Percentiles rank a stretch among this genome's conserved stretches.
phyloP scores from a whole-genome alignment of 345 rosid species.

The Brassica incana region DNA sequence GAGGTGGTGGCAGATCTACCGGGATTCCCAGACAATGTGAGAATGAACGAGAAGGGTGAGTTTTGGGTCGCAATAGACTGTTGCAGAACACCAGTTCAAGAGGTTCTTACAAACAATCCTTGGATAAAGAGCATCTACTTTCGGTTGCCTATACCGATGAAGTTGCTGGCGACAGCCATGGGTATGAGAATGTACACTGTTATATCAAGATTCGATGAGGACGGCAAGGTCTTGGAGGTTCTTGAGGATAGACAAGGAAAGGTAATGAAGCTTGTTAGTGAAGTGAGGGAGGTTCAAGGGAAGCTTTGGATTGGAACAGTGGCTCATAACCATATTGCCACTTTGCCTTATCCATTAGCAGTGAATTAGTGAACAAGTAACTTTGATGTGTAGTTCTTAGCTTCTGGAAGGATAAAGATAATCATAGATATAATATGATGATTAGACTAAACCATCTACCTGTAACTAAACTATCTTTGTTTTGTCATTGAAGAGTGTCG shows the following conservation, averaged over 20 bases:
- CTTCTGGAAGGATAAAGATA: background rate
- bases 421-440: background rate
- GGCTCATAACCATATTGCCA: constrained; percentile 93
- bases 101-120: constrained; percentile 67
- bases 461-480: constrained; percentile 16
- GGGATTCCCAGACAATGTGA: constrained; percentile 94
- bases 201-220: constrained; percentile 57
- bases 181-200: constrained; percentile 97
- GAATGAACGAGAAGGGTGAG: constrained; percentile 72
- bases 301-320: constrained; percentile 98
- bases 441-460: constrained; percentile 10
- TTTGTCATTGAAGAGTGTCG: background rate
- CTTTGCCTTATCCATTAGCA: constrained; percentile 59
- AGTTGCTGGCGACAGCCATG: constrained; percentile 64
- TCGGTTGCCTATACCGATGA: constrained; percentile 68
- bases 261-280: constrained; percentile 94
- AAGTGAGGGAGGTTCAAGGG: constrained; percentile 82
- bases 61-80: constrained; percentile 99
- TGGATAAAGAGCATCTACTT: constrained; percentile 82
- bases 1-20: constrained; percentile 71
- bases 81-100: constrained; percentile 83
- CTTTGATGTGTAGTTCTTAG: constrained; percentile 25
- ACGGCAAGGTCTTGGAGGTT: constrained; percentile 71
- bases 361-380: background rate
- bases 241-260: constrained; percentile 80